Evolutionary conservation across 495 filamentous ascomycete genomes (phyloP), one percentile per base, ranked within the genome.

Genomic region (Cladorrhinum samala): DNA sequence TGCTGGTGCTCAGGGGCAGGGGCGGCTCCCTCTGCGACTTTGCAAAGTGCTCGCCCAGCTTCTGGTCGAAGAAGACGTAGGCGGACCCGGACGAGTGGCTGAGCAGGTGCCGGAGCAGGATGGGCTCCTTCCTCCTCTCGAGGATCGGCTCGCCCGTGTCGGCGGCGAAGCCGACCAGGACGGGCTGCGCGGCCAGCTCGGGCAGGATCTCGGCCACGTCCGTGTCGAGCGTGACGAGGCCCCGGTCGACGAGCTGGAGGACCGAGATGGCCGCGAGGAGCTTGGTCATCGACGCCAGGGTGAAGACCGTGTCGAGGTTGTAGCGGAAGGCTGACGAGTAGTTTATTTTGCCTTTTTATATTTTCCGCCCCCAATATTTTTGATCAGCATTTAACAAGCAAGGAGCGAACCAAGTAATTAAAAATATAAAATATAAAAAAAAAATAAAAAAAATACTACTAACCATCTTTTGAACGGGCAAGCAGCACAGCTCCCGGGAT

Each of bases 261-360:
- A 60, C 45, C 14, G 60, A 55, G 54, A 71, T 40, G 9, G 64
- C 40, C 8, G 70, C 73, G n/a, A 65, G 54, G 38, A 75, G 62
- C 20, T 73, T 73, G n/a, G 66, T 64, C 55, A 63, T 61, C 23
- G 69, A 71, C 11, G 62, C 57, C 2, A 75, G 33, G 46, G 50
- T 24, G 33, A 57, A 17, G 19, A 53, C 27, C 1, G 44, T 40
- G 1, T 41, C 14, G 1, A 40, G 45, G 21, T 27, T 46, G 16
- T 25, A 45, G 55, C 55, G 50, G 19, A 30, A 8, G 23, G 50
- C 36, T 49, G 41, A 23, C 30, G 19, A 20, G 46, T 57, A 57
- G 46, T 53, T 41, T 7, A 57, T 48, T 33, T 55, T 59, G 18
- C 57, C 57, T 52, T 39, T 6, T 0, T n/a, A n/a, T n/a, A n/a